A percentile compares a stretch with the other conserved stretches of the same genome.
Conservation (phyloP, 306 rosid genomes). For the Cucumis hystrix region DNA sequence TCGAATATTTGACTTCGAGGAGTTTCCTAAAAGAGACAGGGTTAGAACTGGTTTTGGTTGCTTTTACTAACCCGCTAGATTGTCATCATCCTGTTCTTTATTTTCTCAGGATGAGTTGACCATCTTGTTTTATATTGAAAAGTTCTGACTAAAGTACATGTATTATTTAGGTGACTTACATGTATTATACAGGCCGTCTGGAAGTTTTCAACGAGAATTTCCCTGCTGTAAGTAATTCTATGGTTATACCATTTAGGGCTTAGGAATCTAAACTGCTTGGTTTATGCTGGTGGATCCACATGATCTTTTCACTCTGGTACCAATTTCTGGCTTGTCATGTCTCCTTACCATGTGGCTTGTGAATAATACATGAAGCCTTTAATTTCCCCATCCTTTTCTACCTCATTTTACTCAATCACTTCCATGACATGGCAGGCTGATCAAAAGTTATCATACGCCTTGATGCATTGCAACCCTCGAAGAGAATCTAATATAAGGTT, state of each 20-base stretch:
- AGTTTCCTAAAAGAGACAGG: conserved; percentile 91
- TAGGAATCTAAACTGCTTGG: not conserved
- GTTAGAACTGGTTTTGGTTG: conserved; percentile 27
- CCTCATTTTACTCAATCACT: conserved; percentile 9
- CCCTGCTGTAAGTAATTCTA: conserved; percentile 58
- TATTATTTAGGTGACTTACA: conserved; percentile 71
- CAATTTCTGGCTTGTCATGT: not conserved
- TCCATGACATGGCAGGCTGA: conserved; percentile 66
- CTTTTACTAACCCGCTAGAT: not conserved
- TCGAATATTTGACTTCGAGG: conserved; percentile 90
- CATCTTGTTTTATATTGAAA: conserved; percentile 9
- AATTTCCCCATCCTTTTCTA: not conserved
- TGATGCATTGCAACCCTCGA: conserved; percentile 67
- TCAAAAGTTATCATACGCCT: conserved; percentile 79
- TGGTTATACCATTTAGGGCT: conserved; percentile 1
- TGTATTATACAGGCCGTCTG: conserved; percentile 98
- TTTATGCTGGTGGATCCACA: not conserved
- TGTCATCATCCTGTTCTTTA: not conserved
- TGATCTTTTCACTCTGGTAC: not conserved
- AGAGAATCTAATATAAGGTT: conserved; percentile 91
- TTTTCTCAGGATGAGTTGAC: not conserved
- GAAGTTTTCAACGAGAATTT: conserved; percentile 96
- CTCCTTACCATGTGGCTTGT: not conserved
- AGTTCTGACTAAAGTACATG: conserved; percentile 11
- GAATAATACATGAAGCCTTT: not conserved